Base-by-base conservation (phyloP, 305 asterid genomes). In the Fraxinus angustifolia region DNA sequence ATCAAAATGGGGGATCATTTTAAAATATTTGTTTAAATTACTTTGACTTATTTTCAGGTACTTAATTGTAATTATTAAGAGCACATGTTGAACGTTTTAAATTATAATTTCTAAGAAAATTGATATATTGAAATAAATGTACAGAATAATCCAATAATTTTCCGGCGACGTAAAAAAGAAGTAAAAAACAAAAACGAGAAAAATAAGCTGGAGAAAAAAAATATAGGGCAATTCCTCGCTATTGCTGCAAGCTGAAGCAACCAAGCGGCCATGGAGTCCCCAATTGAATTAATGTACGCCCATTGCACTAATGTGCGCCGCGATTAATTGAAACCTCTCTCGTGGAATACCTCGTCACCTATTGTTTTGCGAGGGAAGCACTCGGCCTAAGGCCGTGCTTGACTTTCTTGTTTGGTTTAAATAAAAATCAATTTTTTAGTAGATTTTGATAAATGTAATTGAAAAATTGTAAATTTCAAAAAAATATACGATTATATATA, bases 341-440 rank as follows among this genome's bases (percentile, higher is more conserved):
- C 94, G 94, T 89, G 94, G 94, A 91, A 91, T 89, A 91, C 93
- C 91, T 87, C 92, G 90, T 90, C 90, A 84, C 92, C 92, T 90
- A 90, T 83, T 85, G 30, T 74, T 53, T 90, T 84, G 65, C 80
- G 91, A 84, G 91, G 94, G 82, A 86, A 85, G 93, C 91, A 91
- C 94, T 89, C 92, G 93, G 93, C 93, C 92, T 88, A 85, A 87
- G 93, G 93, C 93, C 88, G 85, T 84, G 78, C 0, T 87, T 0
- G 4, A 19, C 34, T 16, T 78, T 42, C 19, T n/a, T 17, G 2
- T 17, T 16, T 58, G 26, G 11, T 58, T 58, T 5, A 58, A 16
- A 56, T 3, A 53, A 53, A 53, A 56, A 58, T 14, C 2, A 50
- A 0, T 14, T 50, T 16, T 16, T 50, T 50, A 16, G 0, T n/a